phyloP scores from a whole-genome alignment of 1,284 basidiomycete genomes.

The Malassezia sympodialis region DNA sequence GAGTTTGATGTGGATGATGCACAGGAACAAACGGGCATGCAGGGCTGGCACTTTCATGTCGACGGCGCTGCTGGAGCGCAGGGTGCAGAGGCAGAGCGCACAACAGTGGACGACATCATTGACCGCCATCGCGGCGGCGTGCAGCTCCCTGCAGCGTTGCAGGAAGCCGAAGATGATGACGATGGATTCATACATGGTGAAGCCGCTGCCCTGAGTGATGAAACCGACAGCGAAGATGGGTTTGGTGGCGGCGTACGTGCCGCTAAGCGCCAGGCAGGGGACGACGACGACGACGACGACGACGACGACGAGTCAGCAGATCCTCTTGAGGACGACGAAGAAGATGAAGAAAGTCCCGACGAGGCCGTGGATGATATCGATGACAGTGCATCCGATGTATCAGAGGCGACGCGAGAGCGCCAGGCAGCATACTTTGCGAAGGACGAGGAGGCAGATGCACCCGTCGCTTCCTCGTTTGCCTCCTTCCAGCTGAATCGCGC shows the following conservation, averaged over 20 bases:
- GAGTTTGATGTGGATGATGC: conserved; percentile 41
- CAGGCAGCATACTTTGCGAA: conserved; percentile 44
- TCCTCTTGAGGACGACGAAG: conserved; percentile 15
- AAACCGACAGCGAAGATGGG: conserved; percentile 50
- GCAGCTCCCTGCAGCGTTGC: conserved; percentile 12
- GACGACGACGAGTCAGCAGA: conserved; percentile 17
- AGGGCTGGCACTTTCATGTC: conserved; percentile 37
- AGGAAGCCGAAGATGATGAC: conserved; percentile 15
- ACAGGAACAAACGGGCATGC: conserved; percentile 9
- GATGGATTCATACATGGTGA: background rate
- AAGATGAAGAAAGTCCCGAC: conserved; percentile 21
- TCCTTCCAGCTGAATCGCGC: conserved; percentile 81
- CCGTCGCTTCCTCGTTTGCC: conserved; percentile 56
- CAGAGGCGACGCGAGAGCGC: conserved; percentile 10
- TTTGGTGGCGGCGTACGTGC: conserved; percentile 29
- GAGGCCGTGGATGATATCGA: conserved; percentile 25
- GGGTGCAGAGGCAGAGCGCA: conserved; percentile 21
- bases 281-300: conserved; percentile 34
- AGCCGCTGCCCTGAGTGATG: conserved; percentile 11
- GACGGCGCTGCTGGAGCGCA: conserved; percentile 21
- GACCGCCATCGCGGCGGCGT: conserved; percentile 27
- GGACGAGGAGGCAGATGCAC: conserved; percentile 3
- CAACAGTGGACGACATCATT: conserved; percentile 46
- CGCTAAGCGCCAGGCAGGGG: conserved; percentile 27
- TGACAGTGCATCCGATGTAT: conserved; percentile 16